phyloP scores from a whole-genome alignment of 495 filamentous ascomycete genomes.

The Neurospora sp. region DNA sequence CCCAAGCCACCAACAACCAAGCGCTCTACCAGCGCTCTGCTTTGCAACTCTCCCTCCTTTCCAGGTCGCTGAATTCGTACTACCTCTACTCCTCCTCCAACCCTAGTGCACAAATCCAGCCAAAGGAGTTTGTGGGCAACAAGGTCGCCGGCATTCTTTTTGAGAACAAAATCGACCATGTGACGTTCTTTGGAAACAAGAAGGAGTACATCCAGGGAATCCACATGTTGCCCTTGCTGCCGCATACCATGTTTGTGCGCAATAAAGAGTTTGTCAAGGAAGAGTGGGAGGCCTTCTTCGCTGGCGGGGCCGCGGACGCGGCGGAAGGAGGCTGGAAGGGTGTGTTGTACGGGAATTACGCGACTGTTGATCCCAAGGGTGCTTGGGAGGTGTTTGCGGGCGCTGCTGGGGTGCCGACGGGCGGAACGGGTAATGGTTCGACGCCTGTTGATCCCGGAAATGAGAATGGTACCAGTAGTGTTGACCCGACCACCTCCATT shows the following conservation, averaged over 20 bases:
- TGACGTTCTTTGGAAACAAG: conserved; percentile 81
- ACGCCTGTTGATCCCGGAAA: background rate
- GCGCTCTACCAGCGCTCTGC: background rate
- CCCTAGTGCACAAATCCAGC: conserved; percentile 46
- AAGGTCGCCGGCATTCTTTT: conserved; percentile 89
- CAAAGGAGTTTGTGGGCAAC: conserved; percentile 66
- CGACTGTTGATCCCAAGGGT: conserved; percentile 59
- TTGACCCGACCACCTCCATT: background rate
- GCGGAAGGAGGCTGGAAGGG: conserved; percentile 75
- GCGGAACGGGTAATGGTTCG: background rate
- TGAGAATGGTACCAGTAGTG: background rate
- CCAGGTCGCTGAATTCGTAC: conserved; percentile 63
- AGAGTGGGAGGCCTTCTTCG: conserved; percentile 80
- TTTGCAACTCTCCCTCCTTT: conserved; percentile 68
- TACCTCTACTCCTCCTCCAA: conserved; percentile 69
- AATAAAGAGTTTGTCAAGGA: conserved; percentile 59
- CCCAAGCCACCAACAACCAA: conserved; percentile 56
- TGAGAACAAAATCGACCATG: conserved; percentile 94
- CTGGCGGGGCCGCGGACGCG: conserved; percentile 44
- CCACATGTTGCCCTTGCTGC: conserved; percentile 88
- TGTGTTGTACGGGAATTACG: conserved; percentile 73
- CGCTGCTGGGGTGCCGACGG: background rate
- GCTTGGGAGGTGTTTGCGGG: conserved; percentile 64
- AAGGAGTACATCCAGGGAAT: conserved; percentile 86
- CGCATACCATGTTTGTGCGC: conserved; percentile 58